phyloP scores from a whole-genome alignment of 495 filamentous ascomycete species.

The Annulohypoxylon moriforme region DNA sequence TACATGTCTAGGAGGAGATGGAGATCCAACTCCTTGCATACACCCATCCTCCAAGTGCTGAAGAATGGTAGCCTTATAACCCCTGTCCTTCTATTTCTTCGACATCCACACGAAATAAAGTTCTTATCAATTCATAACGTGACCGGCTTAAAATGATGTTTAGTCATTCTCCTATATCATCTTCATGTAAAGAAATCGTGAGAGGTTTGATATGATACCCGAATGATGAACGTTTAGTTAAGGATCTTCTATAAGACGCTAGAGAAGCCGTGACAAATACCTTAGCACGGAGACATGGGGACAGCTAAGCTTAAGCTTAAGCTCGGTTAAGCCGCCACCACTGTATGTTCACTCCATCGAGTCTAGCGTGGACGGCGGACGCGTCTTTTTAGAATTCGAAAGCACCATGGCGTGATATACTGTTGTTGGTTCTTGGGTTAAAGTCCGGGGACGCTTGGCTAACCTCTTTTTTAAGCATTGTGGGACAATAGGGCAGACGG shows the following conservation, averaged over 20 bases:
- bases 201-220: not conserved
- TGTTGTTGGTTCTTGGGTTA: constrained; percentile 22
- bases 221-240: not conserved
- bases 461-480: constrained; percentile 14
- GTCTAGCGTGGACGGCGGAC: constrained; percentile 22
- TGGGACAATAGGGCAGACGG: constrained; percentile 42
- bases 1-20: constrained; percentile 13
- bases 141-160: not conserved
- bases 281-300: too few relatives aligned
- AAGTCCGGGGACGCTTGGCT: constrained; percentile 23
- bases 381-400: constrained; percentile 23
- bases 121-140: constrained; percentile 34
- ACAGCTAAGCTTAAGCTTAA: too few relatives aligned
- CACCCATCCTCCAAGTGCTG: constrained; percentile 22
- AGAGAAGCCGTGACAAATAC: too few relatives aligned
- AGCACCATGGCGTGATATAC: constrained; percentile 33
- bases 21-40: constrained; percentile 29
- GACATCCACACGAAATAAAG: constrained; percentile 28
- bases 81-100: constrained; percentile 19
- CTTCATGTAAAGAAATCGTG: not conserved
- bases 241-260: not conserved
- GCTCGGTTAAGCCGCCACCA: not conserved
- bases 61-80: constrained; percentile 31
- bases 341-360: not conserved
- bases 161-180: not conserved